These are phyloP conservation scores for Phoma herbarum DNA, from an alignment of 2,329 filamentous ascomycete species.

Conservation along the genomic window DNA sequence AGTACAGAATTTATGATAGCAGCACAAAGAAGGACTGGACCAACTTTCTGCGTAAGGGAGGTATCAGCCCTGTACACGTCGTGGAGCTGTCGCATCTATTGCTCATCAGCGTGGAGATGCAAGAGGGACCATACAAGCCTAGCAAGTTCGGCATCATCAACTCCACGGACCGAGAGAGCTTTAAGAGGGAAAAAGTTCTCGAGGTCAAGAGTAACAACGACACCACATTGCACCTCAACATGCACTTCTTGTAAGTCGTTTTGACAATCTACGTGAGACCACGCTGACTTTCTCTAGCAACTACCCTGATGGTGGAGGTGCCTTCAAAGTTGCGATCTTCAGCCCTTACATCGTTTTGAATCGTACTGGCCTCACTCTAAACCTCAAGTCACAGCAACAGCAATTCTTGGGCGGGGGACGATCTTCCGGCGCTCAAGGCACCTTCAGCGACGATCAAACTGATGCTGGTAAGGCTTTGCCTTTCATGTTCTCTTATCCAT, in stretches of 20 bases:
- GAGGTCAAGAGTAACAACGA: constrained; percentile 86
- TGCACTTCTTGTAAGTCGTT: constrained; percentile 80
- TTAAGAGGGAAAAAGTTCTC: constrained; percentile 80
- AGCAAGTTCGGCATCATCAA: constrained; percentile 99
- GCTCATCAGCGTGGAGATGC: constrained; percentile 92
- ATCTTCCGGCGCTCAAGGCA: constrained; percentile 83
- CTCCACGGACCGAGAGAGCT: constrained; percentile 84
- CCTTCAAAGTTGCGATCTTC: constrained; percentile 94
- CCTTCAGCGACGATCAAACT: constrained; percentile 63
- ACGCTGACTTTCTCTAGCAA: constrained; percentile 52
- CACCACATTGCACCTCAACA: constrained; percentile 77
- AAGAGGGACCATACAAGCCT: constrained; percentile 91
- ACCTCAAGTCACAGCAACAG: constrained; percentile 81
- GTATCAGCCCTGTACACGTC: constrained; percentile 95
- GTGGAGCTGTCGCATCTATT: constrained; percentile 94
- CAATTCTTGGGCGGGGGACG: constrained; percentile 18
- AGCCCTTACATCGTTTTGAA: constrained; percentile 95
- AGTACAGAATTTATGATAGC: constrained; percentile 98
- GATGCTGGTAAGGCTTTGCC: constrained; percentile 79
- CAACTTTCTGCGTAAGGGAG: constrained; percentile 95
- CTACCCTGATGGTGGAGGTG: constrained; percentile 90
- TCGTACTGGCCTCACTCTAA: constrained; percentile 89
- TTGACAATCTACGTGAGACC: constrained; percentile 21
- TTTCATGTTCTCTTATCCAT: constrained; percentile 95
- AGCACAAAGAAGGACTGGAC: constrained; percentile 99